Percentiles rank a stretch among this genome's conserved stretches.
Evolutionary conservation across 2,329 filamentous ascomycete genomes (phyloP).

Genomic region (Diaporthe amygdali): DNA sequence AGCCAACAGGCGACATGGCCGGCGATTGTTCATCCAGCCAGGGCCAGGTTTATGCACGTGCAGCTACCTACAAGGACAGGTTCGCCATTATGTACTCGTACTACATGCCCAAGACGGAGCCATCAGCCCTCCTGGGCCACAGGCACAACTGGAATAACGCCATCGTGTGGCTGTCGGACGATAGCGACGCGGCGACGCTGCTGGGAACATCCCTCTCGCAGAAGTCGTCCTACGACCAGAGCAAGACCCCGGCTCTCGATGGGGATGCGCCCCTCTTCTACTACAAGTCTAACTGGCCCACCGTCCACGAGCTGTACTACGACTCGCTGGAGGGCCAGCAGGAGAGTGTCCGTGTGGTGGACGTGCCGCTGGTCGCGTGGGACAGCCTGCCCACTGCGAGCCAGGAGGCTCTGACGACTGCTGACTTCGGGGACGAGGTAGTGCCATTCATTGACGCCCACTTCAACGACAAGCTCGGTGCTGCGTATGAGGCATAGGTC

Average conservation of each 20-base stretch:
- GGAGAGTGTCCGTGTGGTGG: slow-evolving; percentile 33
- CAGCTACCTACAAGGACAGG: slow-evolving; percentile 31
- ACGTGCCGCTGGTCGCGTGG: slow-evolving; percentile 44
- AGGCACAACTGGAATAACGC: slow-evolving; percentile 43
- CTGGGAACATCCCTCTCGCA: slow-evolving; percentile 37
- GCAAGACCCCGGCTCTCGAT: slow-evolving; percentile 31
- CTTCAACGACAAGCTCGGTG: slow-evolving; percentile 23
- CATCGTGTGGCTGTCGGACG: slow-evolving; percentile 39
- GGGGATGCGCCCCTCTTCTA: slow-evolving; percentile 36
- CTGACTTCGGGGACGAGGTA: slow-evolving; percentile 45
- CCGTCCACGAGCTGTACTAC: slow-evolving; percentile 42
- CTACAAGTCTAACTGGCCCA: slow-evolving; percentile 37
- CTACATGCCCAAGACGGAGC: slow-evolving; percentile 49
- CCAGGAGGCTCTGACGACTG: slow-evolving; percentile 38
- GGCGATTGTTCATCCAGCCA: slow-evolving; percentile 35
- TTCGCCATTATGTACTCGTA: slow-evolving; percentile 41
- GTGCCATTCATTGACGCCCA: slow-evolving; percentile 43
- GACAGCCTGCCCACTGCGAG: slow-evolving; percentile 41
- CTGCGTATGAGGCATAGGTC: background rate
- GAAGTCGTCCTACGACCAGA: slow-evolving; percentile 35
- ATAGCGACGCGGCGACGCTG: slow-evolving; percentile 34
- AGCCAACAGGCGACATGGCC: slow-evolving; percentile 31
- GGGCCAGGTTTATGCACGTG: slow-evolving; percentile 41
- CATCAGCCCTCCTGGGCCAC: slow-evolving; percentile 39
- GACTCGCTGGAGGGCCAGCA: slow-evolving; percentile 36